Evolutionary conservation across 768 basidiomycete species (phyloP).

Genomic region (Rhodosporidiobolus sp.): DNA sequence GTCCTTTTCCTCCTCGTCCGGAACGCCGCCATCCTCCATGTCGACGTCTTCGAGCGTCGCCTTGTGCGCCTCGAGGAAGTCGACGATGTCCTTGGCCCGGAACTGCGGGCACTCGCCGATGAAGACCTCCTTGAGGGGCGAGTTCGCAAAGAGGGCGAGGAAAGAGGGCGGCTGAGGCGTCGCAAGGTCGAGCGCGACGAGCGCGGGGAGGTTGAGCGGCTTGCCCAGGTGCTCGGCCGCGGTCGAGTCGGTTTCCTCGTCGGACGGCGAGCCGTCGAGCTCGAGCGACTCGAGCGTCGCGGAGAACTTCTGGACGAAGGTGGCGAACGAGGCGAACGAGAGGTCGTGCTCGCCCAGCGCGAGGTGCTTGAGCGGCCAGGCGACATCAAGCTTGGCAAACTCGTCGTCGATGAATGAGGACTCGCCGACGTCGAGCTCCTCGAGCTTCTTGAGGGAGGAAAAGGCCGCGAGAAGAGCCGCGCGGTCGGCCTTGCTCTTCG

Average conservation of each 20-base stretch:
- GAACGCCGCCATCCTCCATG: not conserved
- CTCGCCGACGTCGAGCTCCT: slow-evolving; percentile 10
- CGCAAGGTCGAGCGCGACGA: slow-evolving; percentile 5
- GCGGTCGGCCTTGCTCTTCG: not conserved
- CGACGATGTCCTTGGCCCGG: not conserved
- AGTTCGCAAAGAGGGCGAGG: not conserved
- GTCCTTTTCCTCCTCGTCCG: not conserved
- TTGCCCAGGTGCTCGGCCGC: not conserved
- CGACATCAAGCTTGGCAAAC: not conserved
- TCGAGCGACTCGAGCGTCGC: slow-evolving; percentile 1
- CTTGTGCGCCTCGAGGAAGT: slow-evolving; percentile 11
- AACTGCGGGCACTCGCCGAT: slow-evolving; percentile 8
- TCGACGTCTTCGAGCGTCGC: not conserved
- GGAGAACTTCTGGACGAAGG: slow-evolving; percentile 7
- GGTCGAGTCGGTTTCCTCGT: not conserved
- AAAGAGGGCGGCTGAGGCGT: not conserved
- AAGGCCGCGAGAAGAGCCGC: not conserved
- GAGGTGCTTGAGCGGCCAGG: slow-evolving; percentile 11
- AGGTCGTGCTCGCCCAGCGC: slow-evolving; percentile 7
- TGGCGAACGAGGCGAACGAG: not conserved
- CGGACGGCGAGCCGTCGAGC: not conserved
- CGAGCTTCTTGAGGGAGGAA: not conserved
- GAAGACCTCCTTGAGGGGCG: not conserved
- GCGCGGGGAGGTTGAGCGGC: slow-evolving; percentile 5
- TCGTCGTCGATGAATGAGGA: not conserved